Evolutionary conservation across 306 rosid genomes (phyloP).

Genomic region (Coriaria nepalensis): DNA sequence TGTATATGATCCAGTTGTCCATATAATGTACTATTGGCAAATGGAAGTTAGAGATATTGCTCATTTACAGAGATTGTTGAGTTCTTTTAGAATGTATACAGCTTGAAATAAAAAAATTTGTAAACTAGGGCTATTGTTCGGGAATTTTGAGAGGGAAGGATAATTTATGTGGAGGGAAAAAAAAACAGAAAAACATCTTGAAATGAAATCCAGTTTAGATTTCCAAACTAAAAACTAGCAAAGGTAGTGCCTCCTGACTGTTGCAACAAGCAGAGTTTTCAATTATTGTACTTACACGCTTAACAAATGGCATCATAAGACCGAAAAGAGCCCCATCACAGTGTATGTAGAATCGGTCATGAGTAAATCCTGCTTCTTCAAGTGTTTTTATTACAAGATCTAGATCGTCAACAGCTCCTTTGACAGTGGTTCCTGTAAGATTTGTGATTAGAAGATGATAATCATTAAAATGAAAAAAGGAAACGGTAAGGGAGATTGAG

Average conservation of each 20-base stretch:
- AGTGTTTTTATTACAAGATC: conserved; percentile 46
- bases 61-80: too few relatives aligned
- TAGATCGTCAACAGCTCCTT: conserved; percentile 55
- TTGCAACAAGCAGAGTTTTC: not conserved
- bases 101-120: too few relatives aligned
- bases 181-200: too few relatives aligned
- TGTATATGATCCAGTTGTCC: too few relatives aligned
- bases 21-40: not conserved
- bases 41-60: not conserved
- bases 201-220: too few relatives aligned
- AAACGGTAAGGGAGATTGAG: not conserved
- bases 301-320: conserved; percentile 56
- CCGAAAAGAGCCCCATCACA: conserved; percentile 65
- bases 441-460: not conserved
- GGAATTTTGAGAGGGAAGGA: too few relatives aligned
- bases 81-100: too few relatives aligned
- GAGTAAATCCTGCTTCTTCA: conserved; percentile 35
- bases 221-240: not conserved
- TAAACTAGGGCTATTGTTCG: too few relatives aligned
- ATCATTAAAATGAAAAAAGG: not conserved
- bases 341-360: conserved; percentile 52
- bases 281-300: conserved; percentile 23
- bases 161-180: too few relatives aligned
- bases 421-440: conserved; percentile 47
- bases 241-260: not conserved